Evolutionary conservation across 192 early-diverging fungal species (phyloP), one percentile per base, ranked within the genome.

Genomic region (Funneliformis geosporum): DNA sequence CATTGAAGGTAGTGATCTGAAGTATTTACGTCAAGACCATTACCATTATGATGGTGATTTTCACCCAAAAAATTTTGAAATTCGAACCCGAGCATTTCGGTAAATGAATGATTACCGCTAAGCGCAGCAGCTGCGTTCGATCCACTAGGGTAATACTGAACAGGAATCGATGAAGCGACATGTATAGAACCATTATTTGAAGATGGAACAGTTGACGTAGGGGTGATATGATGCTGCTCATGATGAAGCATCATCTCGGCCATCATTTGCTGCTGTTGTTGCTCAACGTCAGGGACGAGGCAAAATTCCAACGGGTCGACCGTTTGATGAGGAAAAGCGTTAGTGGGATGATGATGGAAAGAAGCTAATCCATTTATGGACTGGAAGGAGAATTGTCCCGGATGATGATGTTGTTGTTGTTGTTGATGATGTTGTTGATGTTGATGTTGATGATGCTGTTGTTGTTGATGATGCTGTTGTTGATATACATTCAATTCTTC

Each of bases 161-260:
- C 14, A 50, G 42, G 40, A 43, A 9, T 16, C 12, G 50, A 60
- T 75, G 10, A 39, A 40, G 28, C 6, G 59, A 2, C 4, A 28
- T 33, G 16, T 2, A 21, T 9, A 0, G 68, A 70, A 59, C 42
- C 18, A 46, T 5, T 64, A 10, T 44, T 60, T 33, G 77, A 70
- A 23, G 77, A 70, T 62, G 59, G 27, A 16, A 39, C 40, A 12
- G 62, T 27, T 23, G 42, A 12, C 4, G 76, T 76, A 33, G 60
- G 75, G n/a, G 76, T 78, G 11, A 60, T 61, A 8, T 46, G 65
- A 66, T 64, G 47, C n/a, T 28, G 43, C 10, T 55, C 55, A n/a
- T 79, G 44, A 69, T 78, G 76, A 44, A 79, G 66, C 64, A 69
- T 66, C 4, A 40, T 43, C n/a, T 79, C 77, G 9, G 44, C 47